Base-by-base conservation (phyloP, 1,284 basidiomycete genomes). In the Sanghuangporus weigelae region DNA sequence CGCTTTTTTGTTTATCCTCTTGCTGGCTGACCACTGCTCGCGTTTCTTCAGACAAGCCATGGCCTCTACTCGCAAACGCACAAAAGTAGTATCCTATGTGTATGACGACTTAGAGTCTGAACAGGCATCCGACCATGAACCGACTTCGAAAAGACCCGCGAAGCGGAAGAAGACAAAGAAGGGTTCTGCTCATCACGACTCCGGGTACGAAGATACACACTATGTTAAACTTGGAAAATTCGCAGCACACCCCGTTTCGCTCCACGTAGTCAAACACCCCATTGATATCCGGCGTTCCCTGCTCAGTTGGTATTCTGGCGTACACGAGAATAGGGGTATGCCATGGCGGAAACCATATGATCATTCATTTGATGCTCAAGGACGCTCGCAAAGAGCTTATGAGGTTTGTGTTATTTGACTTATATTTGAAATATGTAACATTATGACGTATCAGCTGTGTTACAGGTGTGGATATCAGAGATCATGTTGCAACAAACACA, bases 401-500 rank as follows among this genome's bases (percentile, higher is more conserved):
- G 90, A 93, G 81, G 91, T 90, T 67, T 59, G 69, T 65, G 66
- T 66, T 57, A 57, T 57, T 23, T 67, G 21, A 31, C 36, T 21
- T 56, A 60, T 7, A 49, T 66, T 46, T 64, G 62, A 66, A 66
- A 23, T 38, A 35, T 23, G 58, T 53, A 48, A 44, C 60, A 23
- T 48, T 12, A 40, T 51, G 58, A 65, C 61, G 62, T 56, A 7
- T 26, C 39, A 46, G 57, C 36, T 55, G 39, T 56, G 63, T 64
- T 46, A n/a, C 66, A 93, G 87, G 90, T 93, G 11, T 93, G 90
- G 89, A 81, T 97, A 51, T 93, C 90, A 11, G 95, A 98, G 74
- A 90, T 98, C 67, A 98, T 98, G 96, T 82, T 98, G 6, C 96
- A 99, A 73, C 96, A 99, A 74, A 98, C 96, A 0, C 95, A 95